Evolutionary conservation across 2,329 filamentous ascomycete genomes (phyloP), one percentile per base, ranked within the genome.

Genomic region (Ophiostoma quercus): DNA sequence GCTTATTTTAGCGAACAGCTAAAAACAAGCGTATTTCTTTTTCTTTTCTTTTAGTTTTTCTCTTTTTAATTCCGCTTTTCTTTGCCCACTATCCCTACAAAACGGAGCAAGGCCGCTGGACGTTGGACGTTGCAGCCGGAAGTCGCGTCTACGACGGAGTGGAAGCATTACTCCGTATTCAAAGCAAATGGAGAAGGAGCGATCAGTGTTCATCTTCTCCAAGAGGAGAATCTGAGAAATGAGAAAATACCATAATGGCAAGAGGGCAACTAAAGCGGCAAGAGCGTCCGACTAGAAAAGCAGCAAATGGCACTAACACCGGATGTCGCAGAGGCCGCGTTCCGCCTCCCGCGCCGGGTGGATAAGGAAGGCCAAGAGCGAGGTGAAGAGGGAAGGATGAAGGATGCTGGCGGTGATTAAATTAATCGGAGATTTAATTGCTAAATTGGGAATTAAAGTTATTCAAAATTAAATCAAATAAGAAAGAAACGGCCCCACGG

Each of bases 301-400:
- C 6, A 34, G 25, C n/a, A 25, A 14, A 41, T 47, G n/a, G 51
- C 39, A 70, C 66, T 63, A 65, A 32, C 54, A 70, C 37, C 69
- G 69, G 69, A 70, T 51, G 51, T 67, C 69, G 69, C 66, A n/a
- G 57, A 22, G 51, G 39, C 51, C 63, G 47, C 39, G 5, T 32
- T 70, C 66, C 69, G 65, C 19, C 22, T 16, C 16, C 39, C 39
- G 29, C 22, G 25, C 51, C 51, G 51, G n/a, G n/a, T 57, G 22
- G 51, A 57, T 57, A 57, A 57, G 9, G 22, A 25, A 2, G 25
- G 51, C 51, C 51, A 57, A 25, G n/a, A 57, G 47, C 3, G 39
- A 12, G 25, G 51, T n/a, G n/a, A 57, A 25, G n/a, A 57, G 47
- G 2, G 39, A 12, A 41, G 34, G 34, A 34, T 34, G 34, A 34